Base-by-base conservation (phyloP, 805 yeast species). In the Kuraishia floccosa region DNA sequence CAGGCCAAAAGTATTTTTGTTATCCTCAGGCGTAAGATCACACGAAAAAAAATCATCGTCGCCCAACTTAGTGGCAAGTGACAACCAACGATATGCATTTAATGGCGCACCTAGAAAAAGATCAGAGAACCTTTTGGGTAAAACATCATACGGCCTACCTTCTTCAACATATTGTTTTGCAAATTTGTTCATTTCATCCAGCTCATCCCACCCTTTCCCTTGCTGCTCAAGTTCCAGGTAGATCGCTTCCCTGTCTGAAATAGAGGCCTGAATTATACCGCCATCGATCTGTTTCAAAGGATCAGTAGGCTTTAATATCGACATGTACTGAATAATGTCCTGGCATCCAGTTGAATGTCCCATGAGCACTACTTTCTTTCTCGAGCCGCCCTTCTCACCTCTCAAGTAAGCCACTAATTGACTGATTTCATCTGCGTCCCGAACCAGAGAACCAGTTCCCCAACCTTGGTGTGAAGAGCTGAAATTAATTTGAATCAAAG, bases 321-420 rank as follows among this genome's bases (percentile, higher is more conserved):
- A 49, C 15, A 74, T 39, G 41, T 76, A 81, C 35, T 74, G 68
- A 46, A 82, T 56, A 1, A 73, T 65, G 46, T 83, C 84, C 50
- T 83, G 94, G 31, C 82, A 72, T 0, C 94, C 94, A 0, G 94
- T 83, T 12, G 91, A 82, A 44, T 81, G 89, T 11, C 94, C 94
- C 66, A 76, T 60, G 10, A 83, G 49, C 8, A 79, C 76, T 19
- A 83, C 55, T 31, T 68, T 52, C 6, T 35, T 31, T 2, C 69
- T 69, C 9, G 9, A 7, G 22, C 22, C 22, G 6, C 72, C 72
- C 5, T 15, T 13, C 3, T 50, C 43, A 1, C 63, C 46, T 30
- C 65, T 58, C 42, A 83, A 56, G 47, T 72, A 79, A 19, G 58
- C 50, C 7, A 83, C 72, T 33, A 81, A 54, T 32, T 53, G 38